These are phyloP conservation scores for Microthyrium microscopicum DNA, from an alignment of 2,329 filamentous ascomycete species.

Conservation along the genomic window DNA sequence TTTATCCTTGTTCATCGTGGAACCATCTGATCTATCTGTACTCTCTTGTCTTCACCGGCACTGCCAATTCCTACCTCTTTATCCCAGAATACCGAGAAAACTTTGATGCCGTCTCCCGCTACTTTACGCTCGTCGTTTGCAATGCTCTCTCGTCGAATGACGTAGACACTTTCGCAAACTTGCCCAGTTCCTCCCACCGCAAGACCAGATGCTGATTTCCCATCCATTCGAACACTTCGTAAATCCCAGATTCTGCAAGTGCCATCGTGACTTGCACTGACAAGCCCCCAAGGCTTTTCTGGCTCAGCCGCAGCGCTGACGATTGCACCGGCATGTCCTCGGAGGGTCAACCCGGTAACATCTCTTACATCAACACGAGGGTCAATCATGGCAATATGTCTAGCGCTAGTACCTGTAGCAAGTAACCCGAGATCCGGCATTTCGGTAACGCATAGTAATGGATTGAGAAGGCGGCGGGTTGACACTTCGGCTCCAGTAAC, in stretches of 20 bases:
- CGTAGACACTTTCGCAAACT: conserved; percentile 58
- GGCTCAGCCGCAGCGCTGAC: conserved; percentile 42
- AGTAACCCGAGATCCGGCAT: conserved; percentile 48
- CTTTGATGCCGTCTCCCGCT: conserved; percentile 73
- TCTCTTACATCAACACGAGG: conserved; percentile 59
- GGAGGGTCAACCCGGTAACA: conserved; percentile 75
- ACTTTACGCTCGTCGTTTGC: conserved; percentile 38
- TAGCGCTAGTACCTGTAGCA: conserved; percentile 63
- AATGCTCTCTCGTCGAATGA: conserved; percentile 57
- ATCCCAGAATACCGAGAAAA: conserved; percentile 81
- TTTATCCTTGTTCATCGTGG: too few species aligned
- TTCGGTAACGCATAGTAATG: conserved; percentile 62
- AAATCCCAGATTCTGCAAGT: conserved; percentile 92
- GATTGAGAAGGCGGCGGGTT: conserved; percentile 67
- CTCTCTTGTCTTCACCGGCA: conserved; percentile 79
- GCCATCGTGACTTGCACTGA: conserved; percentile 81
- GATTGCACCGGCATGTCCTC: conserved; percentile 67
- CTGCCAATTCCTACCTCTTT: conserved; percentile 74
- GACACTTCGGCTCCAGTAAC: conserved; percentile 65
- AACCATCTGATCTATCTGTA: conserved; percentile 95
- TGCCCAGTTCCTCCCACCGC: conserved; percentile 32
- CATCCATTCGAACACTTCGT: conserved; percentile 46
- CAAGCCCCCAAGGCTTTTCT: conserved; percentile 63
- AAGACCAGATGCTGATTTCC: conserved; percentile 39
- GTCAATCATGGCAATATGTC: conserved; percentile 86